Percentiles rank a stretch among this genome's conserved stretches.
Conservation (phyloP, 164 flowering plant genomes). For the Vitis vinifera region DNA sequence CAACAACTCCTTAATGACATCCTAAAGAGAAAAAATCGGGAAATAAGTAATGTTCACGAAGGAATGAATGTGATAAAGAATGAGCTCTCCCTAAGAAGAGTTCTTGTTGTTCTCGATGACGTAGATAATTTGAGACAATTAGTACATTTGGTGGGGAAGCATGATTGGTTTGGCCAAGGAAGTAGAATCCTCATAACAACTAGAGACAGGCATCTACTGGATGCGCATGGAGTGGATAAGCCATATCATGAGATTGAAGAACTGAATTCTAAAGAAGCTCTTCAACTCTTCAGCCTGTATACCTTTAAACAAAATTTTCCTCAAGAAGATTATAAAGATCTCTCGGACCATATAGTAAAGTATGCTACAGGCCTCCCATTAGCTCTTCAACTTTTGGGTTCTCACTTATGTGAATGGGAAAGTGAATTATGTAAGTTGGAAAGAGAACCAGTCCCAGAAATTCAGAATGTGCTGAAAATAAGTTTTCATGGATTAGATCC, state of each 20-base stretch:
- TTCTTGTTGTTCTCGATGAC: not conserved
- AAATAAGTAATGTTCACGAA: no score
- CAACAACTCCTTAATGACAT: no score
- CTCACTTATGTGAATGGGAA: not conserved
- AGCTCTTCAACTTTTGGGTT: not conserved
- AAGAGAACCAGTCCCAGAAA: not conserved
- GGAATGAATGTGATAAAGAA: no score
- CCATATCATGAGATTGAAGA: not conserved
- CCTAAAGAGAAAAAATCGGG: no score
- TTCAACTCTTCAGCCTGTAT: not conserved
- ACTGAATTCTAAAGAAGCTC: not conserved
- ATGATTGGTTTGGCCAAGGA: constrained; percentile 2
- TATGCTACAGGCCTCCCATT: not conserved
- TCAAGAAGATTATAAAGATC: not conserved
- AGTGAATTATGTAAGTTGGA: not conserved
- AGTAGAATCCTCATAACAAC: not conserved
- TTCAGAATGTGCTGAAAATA: not conserved
- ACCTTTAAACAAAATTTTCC: not conserved
- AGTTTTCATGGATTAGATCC: not conserved
- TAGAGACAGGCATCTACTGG: not conserved
- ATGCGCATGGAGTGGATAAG: not conserved
- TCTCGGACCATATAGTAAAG: not conserved
- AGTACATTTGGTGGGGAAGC: not conserved
- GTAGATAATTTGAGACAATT: not conserved
- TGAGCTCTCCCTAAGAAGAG: no score